Evolutionary conservation across 2,329 filamentous ascomycete species (phyloP).

Genomic region (Bipolaris cookei): DNA sequence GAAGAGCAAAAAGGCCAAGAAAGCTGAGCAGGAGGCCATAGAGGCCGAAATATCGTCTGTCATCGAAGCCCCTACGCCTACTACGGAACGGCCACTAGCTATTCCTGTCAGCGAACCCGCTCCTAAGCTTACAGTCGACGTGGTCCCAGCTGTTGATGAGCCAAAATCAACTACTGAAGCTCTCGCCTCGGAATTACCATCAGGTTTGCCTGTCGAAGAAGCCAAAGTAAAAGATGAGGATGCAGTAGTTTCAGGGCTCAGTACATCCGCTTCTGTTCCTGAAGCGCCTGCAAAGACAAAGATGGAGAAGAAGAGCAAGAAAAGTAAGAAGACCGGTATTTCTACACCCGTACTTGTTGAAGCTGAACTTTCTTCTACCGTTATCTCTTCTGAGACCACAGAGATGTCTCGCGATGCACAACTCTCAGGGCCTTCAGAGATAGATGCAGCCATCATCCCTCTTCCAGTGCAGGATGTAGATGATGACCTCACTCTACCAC

Average conservation of each 20-base stretch:
- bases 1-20: conserved; percentile 40
- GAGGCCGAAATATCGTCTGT: conserved; percentile 18
- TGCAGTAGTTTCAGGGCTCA: not conserved
- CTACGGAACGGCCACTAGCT: conserved; percentile 13
- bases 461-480: not conserved
- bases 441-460: conserved; percentile 6
- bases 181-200: not conserved
- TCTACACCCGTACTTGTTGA: conserved; percentile 14
- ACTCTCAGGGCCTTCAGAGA: not conserved
- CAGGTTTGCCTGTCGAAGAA: not conserved
- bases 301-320: conserved; percentile 32
- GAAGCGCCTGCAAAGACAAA: conserved; percentile 28
- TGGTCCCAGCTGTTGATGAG: not conserved
- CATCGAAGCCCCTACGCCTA: conserved; percentile 8
- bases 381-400: not conserved
- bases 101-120: not conserved
- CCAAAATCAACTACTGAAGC: not conserved
- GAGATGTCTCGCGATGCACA: not conserved
- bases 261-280: not conserved
- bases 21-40: conserved; percentile 29
- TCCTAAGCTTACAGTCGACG: not conserved
- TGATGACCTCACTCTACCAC: not conserved
- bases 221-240: not conserved
- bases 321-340: conserved; percentile 21
- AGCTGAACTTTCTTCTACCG: not conserved